Evolutionary conservation across 139 green algal species (phyloP).

Genomic region (Closterium sp.): DNA sequence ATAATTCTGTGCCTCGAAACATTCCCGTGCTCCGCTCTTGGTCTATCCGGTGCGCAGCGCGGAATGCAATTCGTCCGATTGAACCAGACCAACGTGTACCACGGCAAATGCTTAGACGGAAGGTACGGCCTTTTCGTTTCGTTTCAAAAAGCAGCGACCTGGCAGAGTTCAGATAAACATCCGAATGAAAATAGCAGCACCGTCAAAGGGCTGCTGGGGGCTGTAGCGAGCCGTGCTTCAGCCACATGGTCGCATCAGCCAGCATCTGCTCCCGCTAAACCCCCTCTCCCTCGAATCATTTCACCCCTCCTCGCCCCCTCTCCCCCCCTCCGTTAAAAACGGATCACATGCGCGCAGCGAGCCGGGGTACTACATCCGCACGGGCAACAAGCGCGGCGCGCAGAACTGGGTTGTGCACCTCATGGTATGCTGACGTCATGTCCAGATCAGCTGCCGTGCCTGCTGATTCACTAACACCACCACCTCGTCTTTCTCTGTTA

Average conservation of each 20-base stretch:
- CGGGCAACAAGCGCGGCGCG: not conserved
- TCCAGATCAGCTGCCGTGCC: too few species aligned
- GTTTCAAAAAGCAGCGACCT: not conserved
- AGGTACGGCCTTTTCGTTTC: not conserved
- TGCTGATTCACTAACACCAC: too few species aligned
- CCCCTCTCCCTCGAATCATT: too few species aligned
- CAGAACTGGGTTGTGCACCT: not conserved
- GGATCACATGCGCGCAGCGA: not conserved
- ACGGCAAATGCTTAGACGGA: not conserved
- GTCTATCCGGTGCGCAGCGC: not conserved
- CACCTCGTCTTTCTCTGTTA: too few species aligned
- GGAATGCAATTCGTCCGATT: not conserved
- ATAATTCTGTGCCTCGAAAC: not conserved
- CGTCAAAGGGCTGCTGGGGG: too few species aligned
- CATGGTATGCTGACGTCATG: not conserved
- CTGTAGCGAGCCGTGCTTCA: too few species aligned
- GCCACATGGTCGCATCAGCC: not conserved
- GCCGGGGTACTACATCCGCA: constrained; percentile 1
- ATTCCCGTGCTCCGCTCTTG: not conserved
- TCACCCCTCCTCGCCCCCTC: not conserved
- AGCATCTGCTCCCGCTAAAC: too few species aligned
- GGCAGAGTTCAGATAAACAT: not conserved
- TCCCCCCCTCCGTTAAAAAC: not conserved
- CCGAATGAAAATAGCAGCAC: too few species aligned
- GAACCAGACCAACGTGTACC: not conserved